Percentiles rank a stretch among this genome's conserved stretches.
phyloP scores from a whole-genome alignment of 1,139 yeast species.

The Saccharomyces pastorianus region DNA sequence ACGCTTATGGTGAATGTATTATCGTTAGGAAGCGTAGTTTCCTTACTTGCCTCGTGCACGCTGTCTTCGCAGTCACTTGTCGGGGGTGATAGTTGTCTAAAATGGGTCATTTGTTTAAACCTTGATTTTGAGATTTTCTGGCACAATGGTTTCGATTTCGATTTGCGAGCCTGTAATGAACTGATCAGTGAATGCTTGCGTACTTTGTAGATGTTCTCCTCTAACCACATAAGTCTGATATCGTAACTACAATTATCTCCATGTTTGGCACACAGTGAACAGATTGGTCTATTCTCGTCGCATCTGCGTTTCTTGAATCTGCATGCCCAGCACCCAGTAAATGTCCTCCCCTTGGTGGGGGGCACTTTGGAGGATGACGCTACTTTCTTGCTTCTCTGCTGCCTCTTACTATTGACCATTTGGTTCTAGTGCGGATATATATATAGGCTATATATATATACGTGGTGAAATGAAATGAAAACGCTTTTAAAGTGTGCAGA shows the following conservation, averaged over 20 bases:
- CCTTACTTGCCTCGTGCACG: slow-evolving; percentile 2
- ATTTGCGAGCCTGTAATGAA: neutral
- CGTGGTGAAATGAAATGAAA: neutral
- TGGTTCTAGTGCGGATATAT: neutral
- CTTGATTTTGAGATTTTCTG: neutral
- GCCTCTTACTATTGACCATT: neutral
- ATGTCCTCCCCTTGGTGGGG: slow-evolving; percentile 17
- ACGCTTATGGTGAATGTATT: slow-evolving; percentile 24
- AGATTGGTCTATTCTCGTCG: slow-evolving; percentile 22
- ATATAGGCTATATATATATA: neutral
- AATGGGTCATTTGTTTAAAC: slow-evolving; percentile 5
- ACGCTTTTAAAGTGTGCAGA: neutral
- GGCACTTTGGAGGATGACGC: slow-evolving; percentile 1
- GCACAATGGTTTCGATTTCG: neutral
- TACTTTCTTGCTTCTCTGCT: neutral
- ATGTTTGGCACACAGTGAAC: slow-evolving; percentile 21
- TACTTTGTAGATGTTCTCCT: slow-evolving; percentile 16
- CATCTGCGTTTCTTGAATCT: slow-evolving; percentile 27
- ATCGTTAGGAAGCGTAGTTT: neutral
- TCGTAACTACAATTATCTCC: slow-evolving; percentile 24
- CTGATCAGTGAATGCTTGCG: slow-evolving; percentile 2
- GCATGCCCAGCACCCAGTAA: slow-evolving; percentile 31
- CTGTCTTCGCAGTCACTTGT: neutral
- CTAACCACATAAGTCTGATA: slow-evolving; percentile 25
- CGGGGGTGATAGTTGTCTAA: slow-evolving; percentile 8